These are phyloP conservation scores for Pseudozyma tsukubaensis DNA, from an alignment of 1,284 basidiomycete genomes.

Conservation along the genomic window DNA sequence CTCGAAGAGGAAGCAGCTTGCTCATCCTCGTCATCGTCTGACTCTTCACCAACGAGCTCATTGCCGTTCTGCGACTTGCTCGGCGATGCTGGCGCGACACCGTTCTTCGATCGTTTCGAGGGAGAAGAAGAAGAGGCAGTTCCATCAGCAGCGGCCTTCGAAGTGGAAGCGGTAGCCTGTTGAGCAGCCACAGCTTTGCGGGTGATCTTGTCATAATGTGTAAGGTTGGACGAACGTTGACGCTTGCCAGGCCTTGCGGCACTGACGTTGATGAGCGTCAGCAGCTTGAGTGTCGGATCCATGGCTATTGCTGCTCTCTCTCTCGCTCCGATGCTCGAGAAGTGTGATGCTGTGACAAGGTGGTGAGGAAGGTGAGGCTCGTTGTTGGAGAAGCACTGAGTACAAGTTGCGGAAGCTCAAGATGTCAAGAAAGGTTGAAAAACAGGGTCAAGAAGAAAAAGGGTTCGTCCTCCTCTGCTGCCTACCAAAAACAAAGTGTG, in stretches of 20 bases:
- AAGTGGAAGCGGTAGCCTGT: constrained; percentile 40
- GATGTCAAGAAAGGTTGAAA: background rate
- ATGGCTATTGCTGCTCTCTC: constrained; percentile 12
- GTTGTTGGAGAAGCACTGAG: background rate
- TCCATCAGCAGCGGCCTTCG: constrained; percentile 13
- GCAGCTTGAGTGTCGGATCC: constrained; percentile 72
- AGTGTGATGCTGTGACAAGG: constrained; percentile 1
- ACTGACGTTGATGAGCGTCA: constrained; percentile 94
- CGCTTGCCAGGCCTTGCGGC: constrained; percentile 73
- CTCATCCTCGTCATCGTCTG: constrained; percentile 40
- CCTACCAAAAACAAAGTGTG: constrained; percentile 11
- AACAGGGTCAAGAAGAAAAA: background rate
- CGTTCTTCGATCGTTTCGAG: constrained; percentile 18
- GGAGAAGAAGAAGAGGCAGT: constrained; percentile 25
- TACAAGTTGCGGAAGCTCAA: background rate
- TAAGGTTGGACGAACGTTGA: constrained; percentile 65
- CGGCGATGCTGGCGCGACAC: background rate
- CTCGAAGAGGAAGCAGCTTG: constrained; percentile 4
- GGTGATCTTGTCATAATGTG: constrained; percentile 45
- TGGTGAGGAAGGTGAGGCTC: constrained; percentile 6
- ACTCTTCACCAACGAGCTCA: constrained; percentile 37
- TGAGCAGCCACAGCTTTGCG: constrained; percentile 36
- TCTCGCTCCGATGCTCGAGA: background rate
- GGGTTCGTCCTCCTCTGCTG: background rate
- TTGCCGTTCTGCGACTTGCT: constrained; percentile 9